phyloP scores from a whole-genome alignment of 345 rosid species.

The Gossypium herbaceum region DNA sequence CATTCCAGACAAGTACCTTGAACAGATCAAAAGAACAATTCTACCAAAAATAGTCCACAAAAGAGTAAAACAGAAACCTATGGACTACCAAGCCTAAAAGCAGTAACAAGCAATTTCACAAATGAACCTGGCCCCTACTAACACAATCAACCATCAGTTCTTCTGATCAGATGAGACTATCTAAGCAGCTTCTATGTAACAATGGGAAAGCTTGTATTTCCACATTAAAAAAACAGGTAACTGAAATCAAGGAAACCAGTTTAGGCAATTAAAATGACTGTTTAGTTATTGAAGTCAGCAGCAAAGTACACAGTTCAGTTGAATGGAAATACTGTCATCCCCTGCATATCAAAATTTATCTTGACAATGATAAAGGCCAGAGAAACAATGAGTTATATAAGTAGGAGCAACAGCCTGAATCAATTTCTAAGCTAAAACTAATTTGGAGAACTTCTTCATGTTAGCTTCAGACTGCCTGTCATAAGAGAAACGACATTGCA shows the following conservation, averaged over 20 bases:
- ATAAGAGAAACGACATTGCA: constrained; percentile 25
- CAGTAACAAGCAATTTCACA: background rate
- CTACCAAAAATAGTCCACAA: background rate
- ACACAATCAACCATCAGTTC: background rate
- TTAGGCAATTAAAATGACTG: too few relatives aligned
- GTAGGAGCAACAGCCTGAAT: background rate
- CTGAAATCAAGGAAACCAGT: background rate
- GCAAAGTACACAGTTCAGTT: too few relatives aligned
- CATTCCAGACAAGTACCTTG: background rate
- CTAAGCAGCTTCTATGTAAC: background rate
- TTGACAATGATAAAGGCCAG: too few relatives aligned
- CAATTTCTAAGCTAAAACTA: background rate
- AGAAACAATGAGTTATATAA: background rate
- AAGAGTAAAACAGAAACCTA: background rate
- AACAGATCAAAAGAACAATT: background rate
- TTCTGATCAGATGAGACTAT: background rate
- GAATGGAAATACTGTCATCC: too few relatives aligned
- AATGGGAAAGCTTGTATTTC: background rate
- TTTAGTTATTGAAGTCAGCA: too few relatives aligned
- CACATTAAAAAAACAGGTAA: background rate
- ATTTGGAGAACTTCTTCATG: constrained; percentile 15
- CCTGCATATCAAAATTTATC: too few relatives aligned
- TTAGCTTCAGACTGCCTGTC: constrained; percentile 44
- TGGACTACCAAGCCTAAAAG: background rate
- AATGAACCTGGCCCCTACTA: background rate